Percentiles rank a stretch among this genome's conserved stretches.
These are phyloP conservation scores for Vitis hybrid DNA, from an alignment of 177 flowering plant genomes.

Conservation along the genomic window DNA sequence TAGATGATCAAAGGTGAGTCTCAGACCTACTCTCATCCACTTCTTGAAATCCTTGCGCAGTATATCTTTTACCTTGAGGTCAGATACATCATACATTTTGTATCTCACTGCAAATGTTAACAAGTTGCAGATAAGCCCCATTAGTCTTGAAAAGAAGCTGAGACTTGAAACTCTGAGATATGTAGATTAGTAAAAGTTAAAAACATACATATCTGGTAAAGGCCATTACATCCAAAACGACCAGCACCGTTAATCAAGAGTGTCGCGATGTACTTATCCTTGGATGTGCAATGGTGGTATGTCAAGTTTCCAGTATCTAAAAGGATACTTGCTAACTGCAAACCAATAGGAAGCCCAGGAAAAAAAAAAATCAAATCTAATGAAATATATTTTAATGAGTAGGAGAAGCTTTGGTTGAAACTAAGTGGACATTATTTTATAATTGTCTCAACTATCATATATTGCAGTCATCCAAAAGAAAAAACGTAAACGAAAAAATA, in stretches of 20 bases:
- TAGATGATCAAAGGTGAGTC: background rate
- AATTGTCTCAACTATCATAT: too few relatives aligned
- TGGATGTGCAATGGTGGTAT: constrained; percentile 38
- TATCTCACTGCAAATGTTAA: constrained; percentile 46
- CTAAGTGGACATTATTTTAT: too few relatives aligned
- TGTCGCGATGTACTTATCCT: constrained; percentile 72
- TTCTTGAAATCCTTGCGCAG: constrained; percentile 69
- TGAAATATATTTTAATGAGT: background rate
- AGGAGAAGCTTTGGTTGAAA: too few relatives aligned
- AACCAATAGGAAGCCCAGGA: constrained; percentile 7
- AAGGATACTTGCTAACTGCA: constrained; percentile 70
- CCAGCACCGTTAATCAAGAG: constrained; percentile 69
- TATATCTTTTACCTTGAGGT: constrained; percentile 53
- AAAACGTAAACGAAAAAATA: too few relatives aligned
- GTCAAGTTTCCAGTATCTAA: constrained; percentile 57
- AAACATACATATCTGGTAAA: constrained; percentile 54
- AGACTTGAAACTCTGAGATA: background rate
- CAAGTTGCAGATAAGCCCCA: background rate
- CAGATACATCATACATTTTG: constrained; percentile 51
- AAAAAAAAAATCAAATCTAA: background rate
- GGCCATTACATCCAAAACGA: constrained; percentile 64
- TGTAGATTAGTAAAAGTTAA: background rate
- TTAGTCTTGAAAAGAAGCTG: background rate
- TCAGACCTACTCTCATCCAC: constrained; percentile 63
- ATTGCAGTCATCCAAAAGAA: too few relatives aligned